These are phyloP conservation scores for Myxozyma nipponensis DNA, from an alignment of 805 yeast species.

Conservation along the genomic window DNA sequence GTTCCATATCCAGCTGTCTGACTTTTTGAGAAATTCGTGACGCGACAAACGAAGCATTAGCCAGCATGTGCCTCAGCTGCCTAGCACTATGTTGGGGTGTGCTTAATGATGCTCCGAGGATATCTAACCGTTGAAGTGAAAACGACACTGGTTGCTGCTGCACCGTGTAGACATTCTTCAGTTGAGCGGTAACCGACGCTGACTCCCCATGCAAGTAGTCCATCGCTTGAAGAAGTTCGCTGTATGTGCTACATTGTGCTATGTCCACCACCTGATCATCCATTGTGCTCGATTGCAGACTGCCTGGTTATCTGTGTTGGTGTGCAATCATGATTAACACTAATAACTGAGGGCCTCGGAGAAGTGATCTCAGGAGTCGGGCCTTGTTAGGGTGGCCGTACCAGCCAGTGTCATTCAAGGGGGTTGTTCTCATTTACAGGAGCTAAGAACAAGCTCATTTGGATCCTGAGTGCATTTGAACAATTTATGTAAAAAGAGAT, in stretches of 20 bases:
- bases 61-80: constrained; percentile 50
- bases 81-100: constrained; percentile 52
- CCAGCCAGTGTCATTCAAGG: too few relatives aligned
- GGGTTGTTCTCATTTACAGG: too few relatives aligned
- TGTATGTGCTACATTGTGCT: constrained; percentile 16
- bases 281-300: too few relatives aligned
- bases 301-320: too few relatives aligned
- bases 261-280: constrained; percentile 11
- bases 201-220: constrained; percentile 12
- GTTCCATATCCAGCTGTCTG: constrained; percentile 64
- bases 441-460: too few relatives aligned
- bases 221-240: constrained; percentile 13
- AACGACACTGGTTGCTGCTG: constrained; percentile 18
- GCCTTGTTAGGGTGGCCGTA: too few relatives aligned
- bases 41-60: constrained; percentile 63
- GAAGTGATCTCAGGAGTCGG: too few relatives aligned
- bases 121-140: constrained; percentile 32
- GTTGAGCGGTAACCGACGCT: constrained; percentile 2
- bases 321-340: too few relatives aligned
- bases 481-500: too few relatives aligned
- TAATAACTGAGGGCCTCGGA: too few relatives aligned
- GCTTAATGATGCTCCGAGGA: constrained; percentile 33
- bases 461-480: too few relatives aligned
- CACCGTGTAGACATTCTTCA: constrained; percentile 6
- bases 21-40: constrained; percentile 65